phyloP scores from a whole-genome alignment of 164 flowering plant species.

The Aristolochia contorta region DNA sequence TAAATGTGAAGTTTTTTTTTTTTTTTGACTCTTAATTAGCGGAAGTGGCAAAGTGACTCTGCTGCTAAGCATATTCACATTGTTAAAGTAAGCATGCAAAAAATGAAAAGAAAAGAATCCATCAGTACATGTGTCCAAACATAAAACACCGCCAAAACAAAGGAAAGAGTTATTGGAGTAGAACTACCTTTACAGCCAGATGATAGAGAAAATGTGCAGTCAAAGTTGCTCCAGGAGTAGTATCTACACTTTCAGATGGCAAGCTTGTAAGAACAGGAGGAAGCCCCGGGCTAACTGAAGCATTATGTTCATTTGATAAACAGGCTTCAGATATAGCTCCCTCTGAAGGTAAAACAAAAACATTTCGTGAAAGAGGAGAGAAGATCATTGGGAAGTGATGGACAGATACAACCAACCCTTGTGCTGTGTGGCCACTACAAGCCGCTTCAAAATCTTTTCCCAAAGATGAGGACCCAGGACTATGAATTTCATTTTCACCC shows the following conservation, averaged over 20 bases:
- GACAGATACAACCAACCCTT: slow-evolving; percentile 57
- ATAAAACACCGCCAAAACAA: not conserved
- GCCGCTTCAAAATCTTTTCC: slow-evolving; percentile 21
- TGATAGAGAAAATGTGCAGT: slow-evolving; percentile 94
- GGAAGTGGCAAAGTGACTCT: too few relatives aligned
- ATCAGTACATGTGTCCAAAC: too few relatives aligned
- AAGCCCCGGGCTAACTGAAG: slow-evolving; percentile 74
- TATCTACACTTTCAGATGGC: slow-evolving; percentile 61
- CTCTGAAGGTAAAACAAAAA: slow-evolving; percentile 88
- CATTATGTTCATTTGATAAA: slow-evolving; percentile 54
- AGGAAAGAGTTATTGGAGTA: not conserved
- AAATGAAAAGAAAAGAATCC: too few relatives aligned
- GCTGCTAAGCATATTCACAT: too few relatives aligned
- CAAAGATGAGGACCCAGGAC: slow-evolving; percentile 22
- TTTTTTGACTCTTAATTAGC: too few relatives aligned
- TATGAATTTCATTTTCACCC: slow-evolving; percentile 30
- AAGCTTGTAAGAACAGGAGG: slow-evolving; percentile 69
- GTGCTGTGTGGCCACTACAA: slow-evolving; percentile 4
- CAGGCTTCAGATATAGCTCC: slow-evolving; percentile 82
- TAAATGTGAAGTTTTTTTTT: too few relatives aligned
- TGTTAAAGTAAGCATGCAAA: too few relatives aligned
- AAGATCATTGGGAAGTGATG: slow-evolving; percentile 86
- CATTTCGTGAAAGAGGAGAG: slow-evolving; percentile 77
- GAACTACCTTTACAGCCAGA: slow-evolving; percentile 72
- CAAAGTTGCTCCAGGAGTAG: slow-evolving; percentile 72